phyloP scores from a whole-genome alignment of 1,284 basidiomycete genomes.

The Cryptococcus neoformans region DNA sequence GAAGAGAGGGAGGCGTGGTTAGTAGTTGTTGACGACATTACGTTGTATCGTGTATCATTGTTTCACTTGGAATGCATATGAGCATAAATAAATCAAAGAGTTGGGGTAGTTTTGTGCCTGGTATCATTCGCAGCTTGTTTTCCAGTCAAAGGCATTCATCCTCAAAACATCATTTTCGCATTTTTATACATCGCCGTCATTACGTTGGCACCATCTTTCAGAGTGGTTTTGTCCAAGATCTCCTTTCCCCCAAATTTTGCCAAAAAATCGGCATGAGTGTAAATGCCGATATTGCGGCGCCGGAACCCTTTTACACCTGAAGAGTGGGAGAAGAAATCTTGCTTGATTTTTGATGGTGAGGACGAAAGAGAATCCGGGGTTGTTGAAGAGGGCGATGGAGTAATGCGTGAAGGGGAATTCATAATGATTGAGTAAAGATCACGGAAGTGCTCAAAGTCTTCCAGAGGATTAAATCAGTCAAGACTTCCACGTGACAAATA shows the following conservation, averaged over 20 bases:
- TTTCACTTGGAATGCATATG: background rate
- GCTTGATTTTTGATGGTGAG: background rate
- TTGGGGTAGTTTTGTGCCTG: background rate
- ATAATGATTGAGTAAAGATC: constrained; percentile 86
- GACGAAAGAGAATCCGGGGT: background rate
- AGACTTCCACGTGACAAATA: background rate
- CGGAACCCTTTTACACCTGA: constrained; percentile 35
- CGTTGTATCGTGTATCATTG: background rate
- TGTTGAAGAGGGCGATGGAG: constrained; percentile 32
- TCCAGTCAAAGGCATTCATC: background rate
- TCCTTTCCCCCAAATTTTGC: constrained; percentile 36
- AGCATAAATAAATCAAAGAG: background rate
- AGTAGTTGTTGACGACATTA: background rate
- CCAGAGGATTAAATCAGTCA: background rate
- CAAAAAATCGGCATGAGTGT: constrained; percentile 45
- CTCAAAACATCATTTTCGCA: constrained; percentile 48
- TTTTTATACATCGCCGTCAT: constrained; percentile 48
- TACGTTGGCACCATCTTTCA: constrained; percentile 40
- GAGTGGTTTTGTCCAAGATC: constrained; percentile 27
- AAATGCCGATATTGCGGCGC: constrained; percentile 38
- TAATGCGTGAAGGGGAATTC: constrained; percentile 34
- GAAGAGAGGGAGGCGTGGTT: constrained; percentile 5
- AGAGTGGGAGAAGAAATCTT: constrained; percentile 12
- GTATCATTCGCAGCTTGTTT: background rate
- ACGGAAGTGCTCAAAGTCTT: constrained; percentile 72